These are phyloP conservation scores for Hylodesmum podocarpum DNA, from an alignment of 306 rosid species.

Conservation along the genomic window DNA sequence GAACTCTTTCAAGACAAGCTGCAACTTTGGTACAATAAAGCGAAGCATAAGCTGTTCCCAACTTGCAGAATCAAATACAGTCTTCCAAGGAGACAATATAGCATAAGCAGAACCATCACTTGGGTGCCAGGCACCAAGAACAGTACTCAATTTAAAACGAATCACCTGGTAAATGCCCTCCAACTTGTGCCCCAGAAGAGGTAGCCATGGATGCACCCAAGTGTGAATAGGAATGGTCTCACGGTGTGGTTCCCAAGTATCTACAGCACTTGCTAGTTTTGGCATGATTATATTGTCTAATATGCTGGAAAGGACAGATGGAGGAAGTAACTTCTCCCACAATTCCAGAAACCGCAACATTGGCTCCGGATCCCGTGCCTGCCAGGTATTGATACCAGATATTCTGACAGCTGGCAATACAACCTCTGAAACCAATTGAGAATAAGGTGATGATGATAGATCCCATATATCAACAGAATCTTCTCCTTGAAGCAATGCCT, in stretches of 20 bases:
- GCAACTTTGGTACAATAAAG: constrained; percentile 87
- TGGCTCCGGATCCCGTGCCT: constrained; percentile 90
- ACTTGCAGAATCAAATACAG: constrained; percentile 75
- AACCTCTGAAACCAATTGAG: constrained; percentile 82
- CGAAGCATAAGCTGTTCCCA: constrained; percentile 93
- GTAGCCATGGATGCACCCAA: constrained; percentile 98
- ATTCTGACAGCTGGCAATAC: constrained; percentile 88
- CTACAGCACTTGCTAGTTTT: constrained; percentile 75
- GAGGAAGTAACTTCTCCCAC: constrained; percentile 83
- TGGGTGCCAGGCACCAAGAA: constrained; percentile 97
- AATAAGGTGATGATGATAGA: constrained; percentile 56
- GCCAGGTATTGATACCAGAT: constrained; percentile 87
- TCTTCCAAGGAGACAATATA: constrained; percentile 86
- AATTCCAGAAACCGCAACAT: constrained; percentile 78
- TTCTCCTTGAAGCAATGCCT: constrained; percentile 64
- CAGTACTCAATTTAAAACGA: constrained; percentile 75
- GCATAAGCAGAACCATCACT: constrained; percentile 83
- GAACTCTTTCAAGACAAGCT: constrained; percentile 83
- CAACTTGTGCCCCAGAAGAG: constrained; percentile 73
- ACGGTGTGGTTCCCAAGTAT: constrained; percentile 88
- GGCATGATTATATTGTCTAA: constrained; percentile 78
- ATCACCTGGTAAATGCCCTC: constrained; percentile 75
- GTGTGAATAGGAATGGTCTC: constrained; percentile 90
- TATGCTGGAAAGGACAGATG: constrained; percentile 58
- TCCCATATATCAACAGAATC: constrained; percentile 78